Base-by-base conservation (phyloP, 257 asterid species). In the Henckelia pumila region DNA sequence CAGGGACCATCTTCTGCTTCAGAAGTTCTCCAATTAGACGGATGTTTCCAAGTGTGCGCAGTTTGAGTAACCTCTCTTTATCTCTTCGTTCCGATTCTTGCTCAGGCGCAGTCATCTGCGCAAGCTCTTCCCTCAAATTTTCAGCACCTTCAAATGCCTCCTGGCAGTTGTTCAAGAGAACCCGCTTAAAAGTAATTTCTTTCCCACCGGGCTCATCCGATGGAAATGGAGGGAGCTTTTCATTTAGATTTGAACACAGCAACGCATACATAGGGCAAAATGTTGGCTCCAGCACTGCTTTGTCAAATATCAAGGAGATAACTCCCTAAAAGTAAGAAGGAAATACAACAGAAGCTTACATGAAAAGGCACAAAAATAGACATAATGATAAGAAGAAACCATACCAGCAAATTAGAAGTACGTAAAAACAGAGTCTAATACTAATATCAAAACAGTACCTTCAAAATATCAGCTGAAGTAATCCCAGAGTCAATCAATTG, bases 1-100 rank as follows among this genome's bases (percentile, higher is more conserved):
- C 99, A 1, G 96, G 89, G 73, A 94, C 98, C 97, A 94, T 94
- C 82, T 79, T 94, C 85, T 94, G 99, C 84, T 94, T 94, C 82
- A 94, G 69, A 76, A 94, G 99, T 83, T 94, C 99, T 22, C 99
- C 99, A 62, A 94, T 94, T 28, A 94, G 85, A 59, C 93, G 95
- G 69, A 94, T 91, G 77, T 94, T 94, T 63, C 99, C 99, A 57
- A 94, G 97, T 33, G 99, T 94, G 11, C 97, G 95, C 71, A 94
- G 79, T 77, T 94, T 94, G 72, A 88, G 57, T 73, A 89, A 37
- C 83, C 90, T 85, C 72, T 94, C 99, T 77, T 91, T 94, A 70
- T 94, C 99, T 71, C 88, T 86, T 64, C 90, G 93, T 67, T 87
- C 98, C 2, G 69, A 59, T 75, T 87, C 97, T 71, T 83, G 99